Conservation (phyloP, 257 asterid genomes). For the Solanum sejunctum region DNA sequence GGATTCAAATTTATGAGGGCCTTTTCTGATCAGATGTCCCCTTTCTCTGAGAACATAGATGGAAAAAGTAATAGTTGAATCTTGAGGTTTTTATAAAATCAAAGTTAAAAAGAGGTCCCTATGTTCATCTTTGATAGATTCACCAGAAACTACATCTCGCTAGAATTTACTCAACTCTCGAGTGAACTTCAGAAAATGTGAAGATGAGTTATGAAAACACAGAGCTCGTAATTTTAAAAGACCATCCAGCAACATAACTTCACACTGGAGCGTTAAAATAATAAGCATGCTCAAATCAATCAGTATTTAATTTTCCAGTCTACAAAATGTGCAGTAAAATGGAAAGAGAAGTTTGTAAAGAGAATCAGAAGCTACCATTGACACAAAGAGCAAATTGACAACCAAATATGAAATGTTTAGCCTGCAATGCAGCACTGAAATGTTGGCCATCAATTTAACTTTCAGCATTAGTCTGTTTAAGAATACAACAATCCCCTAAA, state of each 20-base stretch:
- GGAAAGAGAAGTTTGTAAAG: not conserved
- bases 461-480: not conserved
- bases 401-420: not conserved
- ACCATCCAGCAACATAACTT: not conserved
- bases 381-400: not conserved
- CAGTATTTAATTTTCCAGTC: not conserved
- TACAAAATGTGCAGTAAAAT: too few relatives aligned
- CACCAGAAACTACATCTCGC: not conserved
- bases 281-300: not conserved
- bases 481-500: not conserved
- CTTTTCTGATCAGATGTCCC: too few relatives aligned
- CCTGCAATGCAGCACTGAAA: not conserved
- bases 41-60: too few relatives aligned
- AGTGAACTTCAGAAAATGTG: too few relatives aligned
- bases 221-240: not conserved
- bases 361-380: not conserved
- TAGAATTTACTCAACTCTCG: not conserved
- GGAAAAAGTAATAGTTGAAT: too few relatives aligned
- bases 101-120: not conserved
- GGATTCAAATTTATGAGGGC: not conserved
- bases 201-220: too few relatives aligned
- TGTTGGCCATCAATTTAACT: not conserved
- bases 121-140: not conserved
- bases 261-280: not conserved
- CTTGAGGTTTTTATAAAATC: not conserved